Base-by-base conservation (phyloP, 345 rosid genomes). In the Rhodamnia argentea region DNA sequence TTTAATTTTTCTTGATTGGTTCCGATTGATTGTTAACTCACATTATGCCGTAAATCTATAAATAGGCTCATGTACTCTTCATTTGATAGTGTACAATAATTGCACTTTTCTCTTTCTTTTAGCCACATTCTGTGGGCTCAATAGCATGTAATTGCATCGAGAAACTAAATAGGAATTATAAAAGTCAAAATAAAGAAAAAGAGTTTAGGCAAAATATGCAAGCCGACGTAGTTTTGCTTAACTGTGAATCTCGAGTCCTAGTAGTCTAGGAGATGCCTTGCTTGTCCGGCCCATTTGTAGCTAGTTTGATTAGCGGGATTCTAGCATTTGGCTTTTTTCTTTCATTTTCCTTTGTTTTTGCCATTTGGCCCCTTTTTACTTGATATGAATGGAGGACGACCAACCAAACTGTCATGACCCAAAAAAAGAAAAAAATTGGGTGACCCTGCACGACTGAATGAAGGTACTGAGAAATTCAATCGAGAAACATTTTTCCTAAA, bases 121-220 rank as follows among this genome's bases (percentile, higher is more conserved):
- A 60, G 70, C 27, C 16, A 60, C 70, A 29, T 94, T 87, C 74
- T 94, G 91, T 4, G 94, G 95, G 82, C 90, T 91, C 78, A 93
- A 76, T 13, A 92, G 85, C 90, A 93, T 88, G 74, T 88, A 88
- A 75, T 87, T 89, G 89, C 86, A 37, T 85, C 9, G 88, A 85
- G 76, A 91, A 90, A 20, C 6, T 1, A 62, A 62, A 18, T 29
- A 62, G 22, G 22, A 62, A 62, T 15, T 29, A 29, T 15, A 62
- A 27, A 62, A 62, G 40, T 27, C 42, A 62, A 62, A 29, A 62
- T 0, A 29, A 62, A 29, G 22, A 62, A 29, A 29, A 60, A 62
- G 16, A 29, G 3, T 62, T 29, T 14, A 29, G 42, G 4, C 15
- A 29, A 29, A 62, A 3, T 15, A 29, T 29, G 32, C 12, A 62